These are phyloP conservation scores for Yarrowia sp. DNA, from an alignment of 805 yeast species.

Conservation along the genomic window DNA sequence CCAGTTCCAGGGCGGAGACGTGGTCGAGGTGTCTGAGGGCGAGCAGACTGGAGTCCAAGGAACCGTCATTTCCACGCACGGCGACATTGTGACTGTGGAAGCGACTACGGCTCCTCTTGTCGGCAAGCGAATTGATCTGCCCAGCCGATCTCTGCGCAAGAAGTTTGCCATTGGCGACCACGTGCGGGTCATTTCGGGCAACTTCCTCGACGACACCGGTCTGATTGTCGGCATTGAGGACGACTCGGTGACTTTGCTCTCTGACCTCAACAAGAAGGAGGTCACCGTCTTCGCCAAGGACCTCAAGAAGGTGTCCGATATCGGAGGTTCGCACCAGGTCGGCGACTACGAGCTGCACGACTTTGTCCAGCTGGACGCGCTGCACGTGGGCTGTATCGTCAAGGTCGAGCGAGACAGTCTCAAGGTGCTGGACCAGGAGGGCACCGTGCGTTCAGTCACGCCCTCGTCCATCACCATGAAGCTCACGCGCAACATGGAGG, in stretches of 20 bases:
- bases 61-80: slow-evolving; percentile 64
- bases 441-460: slow-evolving; percentile 64
- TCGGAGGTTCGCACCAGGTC: slow-evolving; percentile 65
- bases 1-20: slow-evolving; percentile 88
- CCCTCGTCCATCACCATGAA: slow-evolving; percentile 84
- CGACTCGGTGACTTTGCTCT: slow-evolving; percentile 83
- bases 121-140: slow-evolving; percentile 70
- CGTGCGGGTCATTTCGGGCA: slow-evolving; percentile 87
- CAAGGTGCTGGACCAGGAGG: slow-evolving; percentile 77
- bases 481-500: slow-evolving; percentile 49
- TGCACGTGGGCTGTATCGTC: slow-evolving; percentile 82
- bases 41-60: slow-evolving; percentile 92
- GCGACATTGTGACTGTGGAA: slow-evolving; percentile 57
- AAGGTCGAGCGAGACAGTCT: slow-evolving; percentile 86
- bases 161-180: slow-evolving; percentile 90
- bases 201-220: slow-evolving; percentile 91
- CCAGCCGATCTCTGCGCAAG: slow-evolving; percentile 77
- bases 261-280: slow-evolving; percentile 86
- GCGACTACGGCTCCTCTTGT: slow-evolving; percentile 49
- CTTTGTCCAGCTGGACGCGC: slow-evolving; percentile 81
- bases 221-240: slow-evolving; percentile 78
- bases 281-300: slow-evolving; percentile 91
- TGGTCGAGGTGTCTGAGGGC: slow-evolving; percentile 87
- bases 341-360: slow-evolving; percentile 86
- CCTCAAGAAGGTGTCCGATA: slow-evolving; percentile 86